Conservation (phyloP, 202 grass and related monocot genomes). For the Schoenoplectus triqueter region DNA sequence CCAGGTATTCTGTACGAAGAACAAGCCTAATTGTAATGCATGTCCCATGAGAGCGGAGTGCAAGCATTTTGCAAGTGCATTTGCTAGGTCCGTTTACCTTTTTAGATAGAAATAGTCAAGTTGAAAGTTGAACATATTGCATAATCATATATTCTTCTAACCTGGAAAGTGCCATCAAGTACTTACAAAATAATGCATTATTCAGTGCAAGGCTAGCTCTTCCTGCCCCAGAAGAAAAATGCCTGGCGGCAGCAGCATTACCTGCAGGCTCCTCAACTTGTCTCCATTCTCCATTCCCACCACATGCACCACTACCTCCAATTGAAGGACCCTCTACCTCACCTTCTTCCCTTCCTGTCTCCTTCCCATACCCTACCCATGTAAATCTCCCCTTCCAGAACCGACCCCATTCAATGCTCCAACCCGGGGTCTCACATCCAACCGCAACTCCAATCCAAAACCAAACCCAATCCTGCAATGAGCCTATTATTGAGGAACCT, state of each 20-base stretch:
- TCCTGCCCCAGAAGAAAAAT: conserved; percentile 67
- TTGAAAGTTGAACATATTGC: conserved; percentile 33
- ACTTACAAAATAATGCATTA: conserved; percentile 32
- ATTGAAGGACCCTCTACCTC: conserved; percentile 3
- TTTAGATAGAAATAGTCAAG: neutral
- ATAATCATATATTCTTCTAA: neutral
- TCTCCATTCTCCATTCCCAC: conserved; percentile 31
- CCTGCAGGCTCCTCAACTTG: conserved; percentile 9
- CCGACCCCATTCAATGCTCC: neutral
- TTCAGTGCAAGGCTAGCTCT: conserved; percentile 80
- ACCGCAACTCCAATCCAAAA: neutral
- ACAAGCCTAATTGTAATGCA: conserved; percentile 80
- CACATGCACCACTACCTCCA: conserved; percentile 5
- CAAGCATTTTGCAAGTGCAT: conserved; percentile 90
- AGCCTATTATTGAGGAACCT: conserved; percentile 91
- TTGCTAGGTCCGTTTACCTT: conserved; percentile 57
- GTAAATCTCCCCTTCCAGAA: conserved; percentile 13
- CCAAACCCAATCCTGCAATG: conserved; percentile 26
- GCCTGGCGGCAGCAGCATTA: conserved; percentile 42
- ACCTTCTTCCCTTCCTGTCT: neutral
- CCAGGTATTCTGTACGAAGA: conserved; percentile 85
- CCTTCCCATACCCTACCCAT: neutral
- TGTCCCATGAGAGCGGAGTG: conserved; percentile 88
- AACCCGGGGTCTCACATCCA: neutral
- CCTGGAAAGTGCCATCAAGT: neutral